Conservation (phyloP, 495 filamentous ascomycete species). For the Aspergillus ostianus region DNA sequence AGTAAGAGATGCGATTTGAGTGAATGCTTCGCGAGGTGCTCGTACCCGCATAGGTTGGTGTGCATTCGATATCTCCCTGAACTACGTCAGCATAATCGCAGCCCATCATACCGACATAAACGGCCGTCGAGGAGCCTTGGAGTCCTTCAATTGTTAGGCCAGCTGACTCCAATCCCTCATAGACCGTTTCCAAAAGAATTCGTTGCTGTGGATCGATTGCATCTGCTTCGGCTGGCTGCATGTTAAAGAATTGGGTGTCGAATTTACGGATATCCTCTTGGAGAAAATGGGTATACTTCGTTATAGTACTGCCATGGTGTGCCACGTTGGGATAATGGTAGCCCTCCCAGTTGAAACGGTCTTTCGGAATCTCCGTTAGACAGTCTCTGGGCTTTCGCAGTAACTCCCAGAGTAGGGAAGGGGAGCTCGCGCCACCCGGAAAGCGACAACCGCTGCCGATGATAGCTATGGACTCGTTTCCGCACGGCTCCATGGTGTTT, state of each 20-base stretch:
- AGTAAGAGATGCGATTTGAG: constrained; percentile 38
- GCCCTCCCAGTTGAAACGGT: constrained; percentile 45
- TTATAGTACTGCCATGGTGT: constrained; percentile 30
- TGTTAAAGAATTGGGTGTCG: constrained; percentile 55
- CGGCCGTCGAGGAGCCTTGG: constrained; percentile 43
- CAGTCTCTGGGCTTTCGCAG: constrained; percentile 22
- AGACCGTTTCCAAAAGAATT: constrained; percentile 41
- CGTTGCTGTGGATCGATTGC: constrained; percentile 52
- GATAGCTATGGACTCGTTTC: constrained; percentile 25
- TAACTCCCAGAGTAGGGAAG: constrained; percentile 30
- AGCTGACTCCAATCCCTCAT: constrained; percentile 47
- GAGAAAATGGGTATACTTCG: constrained; percentile 38
- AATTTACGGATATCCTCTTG: constrained; percentile 52
- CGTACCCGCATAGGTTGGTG: constrained; percentile 45
- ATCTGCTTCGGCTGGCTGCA: constrained; percentile 41
- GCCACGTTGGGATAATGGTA: constrained; percentile 40
- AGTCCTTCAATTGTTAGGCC: constrained; percentile 43
- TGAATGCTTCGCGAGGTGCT: constrained; percentile 43
- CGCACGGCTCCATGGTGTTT: too few relatives aligned
- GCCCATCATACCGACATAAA: constrained; percentile 44
- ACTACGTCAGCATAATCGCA: constrained; percentile 46
- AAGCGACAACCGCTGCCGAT: constrained; percentile 28
- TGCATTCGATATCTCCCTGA: constrained; percentile 35
- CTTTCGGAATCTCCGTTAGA: constrained; percentile 16
- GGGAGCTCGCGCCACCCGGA: constrained; percentile 19